Evolutionary conservation across 2,329 filamentous ascomycete genomes (phyloP).

Genomic region (Whalleya microplaca): DNA sequence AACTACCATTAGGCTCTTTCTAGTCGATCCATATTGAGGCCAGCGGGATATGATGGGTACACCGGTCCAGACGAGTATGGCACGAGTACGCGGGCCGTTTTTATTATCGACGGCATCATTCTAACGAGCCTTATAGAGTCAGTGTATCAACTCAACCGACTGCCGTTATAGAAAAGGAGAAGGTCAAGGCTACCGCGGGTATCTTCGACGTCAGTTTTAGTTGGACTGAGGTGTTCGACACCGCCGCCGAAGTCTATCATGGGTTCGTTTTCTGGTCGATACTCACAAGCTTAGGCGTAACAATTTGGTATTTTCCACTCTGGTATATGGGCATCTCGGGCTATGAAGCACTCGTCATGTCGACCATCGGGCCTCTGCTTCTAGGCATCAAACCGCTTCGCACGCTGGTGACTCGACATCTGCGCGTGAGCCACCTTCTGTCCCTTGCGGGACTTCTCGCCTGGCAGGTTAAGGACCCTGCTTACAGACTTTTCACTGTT

Average conservation of each 20-base stretch:
- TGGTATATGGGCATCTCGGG: constrained; percentile 99
- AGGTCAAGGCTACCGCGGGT: constrained; percentile 72
- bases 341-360: constrained; percentile 88
- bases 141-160: constrained; percentile 51
- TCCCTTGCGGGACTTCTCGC: constrained; percentile 79
- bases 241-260: constrained; percentile 86
- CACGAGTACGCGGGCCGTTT: constrained; percentile 6
- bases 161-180: constrained; percentile 71
- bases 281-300: constrained; percentile 83
- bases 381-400: constrained; percentile 74
- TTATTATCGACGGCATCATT: constrained; percentile 16
- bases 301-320: constrained; percentile 97
- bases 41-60: not conserved
- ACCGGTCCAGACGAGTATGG: constrained; percentile 34
- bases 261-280: constrained; percentile 97
- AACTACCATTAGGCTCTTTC: not conserved
- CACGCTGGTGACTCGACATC: constrained; percentile 67
- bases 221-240: constrained; percentile 75
- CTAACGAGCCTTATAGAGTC: constrained; percentile 46
- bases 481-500: constrained; percentile 76
- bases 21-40: not conserved
- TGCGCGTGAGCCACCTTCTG: constrained; percentile 73
- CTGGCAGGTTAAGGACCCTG: constrained; percentile 75
- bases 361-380: constrained; percentile 78
- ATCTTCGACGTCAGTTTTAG: constrained; percentile 74